phyloP scores from a whole-genome alignment of 352 stramenopile genomes.

The Globisporangium echinulatum region DNA sequence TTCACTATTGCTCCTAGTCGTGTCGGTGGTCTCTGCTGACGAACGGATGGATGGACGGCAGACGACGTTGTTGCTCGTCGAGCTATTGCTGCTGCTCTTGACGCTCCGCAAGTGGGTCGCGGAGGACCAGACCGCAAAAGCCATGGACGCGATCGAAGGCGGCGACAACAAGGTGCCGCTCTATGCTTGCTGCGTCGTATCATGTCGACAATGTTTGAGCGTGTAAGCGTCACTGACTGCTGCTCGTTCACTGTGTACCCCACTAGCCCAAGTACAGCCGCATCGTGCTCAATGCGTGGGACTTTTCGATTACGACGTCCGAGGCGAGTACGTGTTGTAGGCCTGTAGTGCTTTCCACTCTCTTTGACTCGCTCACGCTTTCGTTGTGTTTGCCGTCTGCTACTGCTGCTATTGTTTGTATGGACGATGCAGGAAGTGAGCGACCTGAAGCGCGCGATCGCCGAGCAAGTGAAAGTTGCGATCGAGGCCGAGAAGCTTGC shows the following conservation, averaged over 20 bases:
- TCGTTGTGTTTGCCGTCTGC: neutral
- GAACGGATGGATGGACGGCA: neutral
- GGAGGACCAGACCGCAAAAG: conserved; percentile 61
- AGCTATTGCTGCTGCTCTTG: conserved; percentile 44
- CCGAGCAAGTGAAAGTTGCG: conserved; percentile 50
- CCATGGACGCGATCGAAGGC: conserved; percentile 43
- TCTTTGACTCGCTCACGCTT: neutral
- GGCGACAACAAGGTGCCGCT: conserved; percentile 27
- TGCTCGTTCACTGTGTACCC: no score
- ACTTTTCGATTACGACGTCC: conserved; percentile 38
- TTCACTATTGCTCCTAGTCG: no score
- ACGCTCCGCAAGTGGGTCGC: conserved; percentile 65
- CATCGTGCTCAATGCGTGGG: conserved; percentile 69
- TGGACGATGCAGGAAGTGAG: conserved; percentile 37
- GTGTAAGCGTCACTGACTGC: neutral
- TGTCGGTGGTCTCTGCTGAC: neutral
- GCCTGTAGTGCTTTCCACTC: neutral
- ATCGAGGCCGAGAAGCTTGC: conserved; percentile 50
- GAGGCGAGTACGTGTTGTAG: conserved; percentile 20
- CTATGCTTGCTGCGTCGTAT: no score
- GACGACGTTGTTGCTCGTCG: conserved; percentile 31
- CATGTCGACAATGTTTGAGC: no score
- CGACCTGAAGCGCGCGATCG: conserved; percentile 49
- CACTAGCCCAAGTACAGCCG: conserved; percentile 49
- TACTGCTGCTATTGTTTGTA: neutral